Percentiles rank a stretch among this genome's conserved stretches.
Evolutionary conservation across 116 monocot species (phyloP).

Genomic region (Iris pallida): DNA sequence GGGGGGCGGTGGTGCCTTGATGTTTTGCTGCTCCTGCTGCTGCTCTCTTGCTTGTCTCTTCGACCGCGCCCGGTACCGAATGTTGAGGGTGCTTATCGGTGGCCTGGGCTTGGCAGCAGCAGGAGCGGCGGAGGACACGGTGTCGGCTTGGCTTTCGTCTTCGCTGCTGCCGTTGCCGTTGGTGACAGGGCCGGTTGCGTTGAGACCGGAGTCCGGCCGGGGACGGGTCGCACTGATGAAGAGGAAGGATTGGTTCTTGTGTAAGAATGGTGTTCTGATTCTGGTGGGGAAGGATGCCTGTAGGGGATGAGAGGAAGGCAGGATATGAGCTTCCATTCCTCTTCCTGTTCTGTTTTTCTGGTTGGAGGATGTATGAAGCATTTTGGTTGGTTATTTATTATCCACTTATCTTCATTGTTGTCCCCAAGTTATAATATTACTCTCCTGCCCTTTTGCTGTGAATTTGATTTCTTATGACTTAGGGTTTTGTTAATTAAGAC

Average conservation of each 20-base stretch:
- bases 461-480: too few species aligned
- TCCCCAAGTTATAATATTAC: too few species aligned
- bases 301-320: neutral
- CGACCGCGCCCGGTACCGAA: conserved; percentile 21
- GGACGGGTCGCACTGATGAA: neutral
- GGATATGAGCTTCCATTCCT: neutral
- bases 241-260: neutral
- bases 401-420: too few species aligned
- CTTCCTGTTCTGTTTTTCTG: too few species aligned
- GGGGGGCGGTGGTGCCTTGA: neutral
- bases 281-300: neutral
- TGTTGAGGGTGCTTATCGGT: conserved; percentile 7
- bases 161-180: conserved; percentile 1
- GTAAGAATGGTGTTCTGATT: too few species aligned
- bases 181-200: neutral
- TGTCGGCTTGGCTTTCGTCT: neutral
- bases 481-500: too few species aligned
- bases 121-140: too few species aligned
- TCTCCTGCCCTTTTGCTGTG: too few species aligned
- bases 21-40: conserved; percentile 3
- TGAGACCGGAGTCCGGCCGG: neutral
- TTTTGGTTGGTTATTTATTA: too few species aligned
- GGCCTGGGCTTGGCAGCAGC: neutral
- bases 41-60: conserved; percentile 13
- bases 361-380: too few species aligned